Conservation (phyloP, 139 green algal genomes). For the Chlorella sp. region DNA sequence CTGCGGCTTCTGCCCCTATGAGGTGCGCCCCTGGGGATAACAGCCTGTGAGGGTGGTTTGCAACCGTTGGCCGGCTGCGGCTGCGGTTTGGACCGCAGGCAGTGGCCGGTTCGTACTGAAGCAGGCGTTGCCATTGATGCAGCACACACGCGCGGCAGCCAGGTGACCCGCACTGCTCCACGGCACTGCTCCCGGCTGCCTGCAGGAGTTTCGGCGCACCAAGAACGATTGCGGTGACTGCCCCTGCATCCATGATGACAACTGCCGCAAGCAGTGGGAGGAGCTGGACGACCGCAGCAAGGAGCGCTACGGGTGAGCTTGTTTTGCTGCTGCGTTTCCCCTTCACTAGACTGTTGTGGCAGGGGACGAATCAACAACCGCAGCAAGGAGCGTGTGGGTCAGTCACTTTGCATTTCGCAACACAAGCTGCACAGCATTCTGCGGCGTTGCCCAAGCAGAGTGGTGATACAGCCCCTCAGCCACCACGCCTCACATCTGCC, state of each 20-base stretch:
- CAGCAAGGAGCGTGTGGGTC: too few species aligned
- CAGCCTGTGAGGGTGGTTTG: too few species aligned
- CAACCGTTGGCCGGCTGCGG: too few species aligned
- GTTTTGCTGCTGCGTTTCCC: neutral
- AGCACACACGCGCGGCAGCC: too few species aligned
- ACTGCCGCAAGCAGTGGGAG: slow-evolving; percentile 45
- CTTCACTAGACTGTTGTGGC: too few species aligned
- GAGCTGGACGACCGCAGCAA: slow-evolving; percentile 46
- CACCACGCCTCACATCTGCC: neutral
- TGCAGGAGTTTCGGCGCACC: slow-evolving; percentile 52
- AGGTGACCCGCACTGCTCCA: too few species aligned
- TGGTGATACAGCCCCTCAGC: neutral
- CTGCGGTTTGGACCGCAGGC: too few species aligned
- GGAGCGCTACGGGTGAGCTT: slow-evolving; percentile 37
- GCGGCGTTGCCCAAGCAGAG: neutral
- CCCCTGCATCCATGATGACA: slow-evolving; percentile 53
- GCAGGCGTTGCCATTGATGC: too few species aligned
- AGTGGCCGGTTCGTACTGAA: too few species aligned
- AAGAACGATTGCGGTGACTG: slow-evolving; percentile 62
- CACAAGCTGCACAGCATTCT: neutral
- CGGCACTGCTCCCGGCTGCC: too few species aligned
- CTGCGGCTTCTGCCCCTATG: slow-evolving; percentile 55
- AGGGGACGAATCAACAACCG: too few species aligned
- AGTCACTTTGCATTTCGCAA: neutral
- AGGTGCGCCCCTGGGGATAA: too few species aligned